Evolutionary conservation across 345 rosid species (phyloP).

Genomic region (Lenwebbia sp.): DNA sequence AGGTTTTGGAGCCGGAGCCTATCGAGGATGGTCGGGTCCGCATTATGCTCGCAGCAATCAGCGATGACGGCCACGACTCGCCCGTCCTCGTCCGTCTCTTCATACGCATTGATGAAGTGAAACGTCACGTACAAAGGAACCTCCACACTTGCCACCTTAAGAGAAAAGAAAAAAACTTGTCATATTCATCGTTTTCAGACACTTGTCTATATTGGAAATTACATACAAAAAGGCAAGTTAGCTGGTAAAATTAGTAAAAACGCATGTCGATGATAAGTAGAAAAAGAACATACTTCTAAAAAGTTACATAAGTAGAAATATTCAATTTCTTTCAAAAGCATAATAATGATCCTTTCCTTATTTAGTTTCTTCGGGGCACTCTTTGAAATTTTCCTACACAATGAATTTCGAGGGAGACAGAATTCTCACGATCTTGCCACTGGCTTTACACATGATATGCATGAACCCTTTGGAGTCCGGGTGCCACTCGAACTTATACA

Average conservation of each 20-base stretch:
- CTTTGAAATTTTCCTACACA: background rate
- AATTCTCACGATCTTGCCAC: conserved; percentile 66
- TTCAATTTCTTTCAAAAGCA: background rate
- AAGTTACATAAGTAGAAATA: background rate
- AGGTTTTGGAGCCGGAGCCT: conserved; percentile 69
- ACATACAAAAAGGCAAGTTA: background rate
- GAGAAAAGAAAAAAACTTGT: background rate
- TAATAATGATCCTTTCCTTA: background rate
- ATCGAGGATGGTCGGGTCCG: conserved; percentile 70
- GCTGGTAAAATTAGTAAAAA: no score
- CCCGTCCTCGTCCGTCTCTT: conserved; percentile 76
- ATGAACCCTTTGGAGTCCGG: conserved; percentile 61
- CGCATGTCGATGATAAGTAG: no score
- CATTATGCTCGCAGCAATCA: conserved; percentile 90
- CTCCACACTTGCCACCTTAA: conserved; percentile 84
- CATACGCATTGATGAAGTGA: conserved; percentile 94
- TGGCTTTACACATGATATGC: conserved; percentile 82
- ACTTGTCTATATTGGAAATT: background rate
- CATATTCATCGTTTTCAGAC: background rate
- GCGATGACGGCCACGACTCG: conserved; percentile 52
- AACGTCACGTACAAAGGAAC: conserved; percentile 80
- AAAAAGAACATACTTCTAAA: background rate
- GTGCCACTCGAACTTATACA: conserved; percentile 91
- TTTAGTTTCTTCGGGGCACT: background rate
- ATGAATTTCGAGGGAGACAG: background rate